Percentiles rank a stretch among this genome's conserved stretches.
phyloP scores from a whole-genome alignment of 1,139 yeast species.

The Maudiozyma humilis region DNA sequence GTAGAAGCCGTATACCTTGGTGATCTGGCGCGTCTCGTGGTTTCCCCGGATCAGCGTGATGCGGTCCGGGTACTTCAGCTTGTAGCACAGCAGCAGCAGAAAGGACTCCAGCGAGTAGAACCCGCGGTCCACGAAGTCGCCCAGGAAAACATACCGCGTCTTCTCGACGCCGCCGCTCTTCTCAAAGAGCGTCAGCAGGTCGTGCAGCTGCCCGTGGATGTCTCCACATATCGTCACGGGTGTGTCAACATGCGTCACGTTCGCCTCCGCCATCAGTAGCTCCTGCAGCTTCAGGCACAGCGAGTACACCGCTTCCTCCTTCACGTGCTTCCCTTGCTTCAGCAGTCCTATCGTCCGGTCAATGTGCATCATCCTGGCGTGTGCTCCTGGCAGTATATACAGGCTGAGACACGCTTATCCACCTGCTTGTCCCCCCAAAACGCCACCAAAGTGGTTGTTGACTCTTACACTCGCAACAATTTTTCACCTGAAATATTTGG shows the following conservation, averaged over 20 bases:
- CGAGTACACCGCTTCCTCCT: slow-evolving; percentile 73
- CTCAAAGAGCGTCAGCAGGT: slow-evolving; percentile 73
- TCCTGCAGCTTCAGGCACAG: slow-evolving; percentile 90
- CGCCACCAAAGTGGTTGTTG: too few relatives aligned
- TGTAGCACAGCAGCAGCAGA: slow-evolving; percentile 66
- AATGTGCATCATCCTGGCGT: slow-evolving; percentile 21
- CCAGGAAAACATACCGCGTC: slow-evolving; percentile 40
- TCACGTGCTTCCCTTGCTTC: slow-evolving; percentile 70
- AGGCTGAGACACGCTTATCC: too few relatives aligned
- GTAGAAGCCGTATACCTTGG: slow-evolving; percentile 95
- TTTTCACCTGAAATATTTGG: too few relatives aligned
- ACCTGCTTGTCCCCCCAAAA: too few relatives aligned
- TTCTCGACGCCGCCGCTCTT: slow-evolving; percentile 79
- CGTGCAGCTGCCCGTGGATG: slow-evolving; percentile 96
- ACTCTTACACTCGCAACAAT: too few relatives aligned
- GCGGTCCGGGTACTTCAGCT: slow-evolving; percentile 87
- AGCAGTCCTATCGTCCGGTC: slow-evolving; percentile 47
- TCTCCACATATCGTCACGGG: slow-evolving; percentile 99
- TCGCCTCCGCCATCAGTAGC: slow-evolving; percentile 80
- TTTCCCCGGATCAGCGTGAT: slow-evolving; percentile 91
- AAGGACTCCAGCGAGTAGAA: slow-evolving; percentile 91
- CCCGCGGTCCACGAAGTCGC: slow-evolving; percentile 94
- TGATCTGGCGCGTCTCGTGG: slow-evolving; percentile 94
- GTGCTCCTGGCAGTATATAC: too few relatives aligned
- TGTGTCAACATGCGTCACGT: slow-evolving; percentile 89